Percentiles rank a stretch among this genome's conserved stretches.
These are phyloP conservation scores for Monosporascus sp. DNA, from an alignment of 2,329 filamentous ascomycete genomes.

Conservation along the genomic window DNA sequence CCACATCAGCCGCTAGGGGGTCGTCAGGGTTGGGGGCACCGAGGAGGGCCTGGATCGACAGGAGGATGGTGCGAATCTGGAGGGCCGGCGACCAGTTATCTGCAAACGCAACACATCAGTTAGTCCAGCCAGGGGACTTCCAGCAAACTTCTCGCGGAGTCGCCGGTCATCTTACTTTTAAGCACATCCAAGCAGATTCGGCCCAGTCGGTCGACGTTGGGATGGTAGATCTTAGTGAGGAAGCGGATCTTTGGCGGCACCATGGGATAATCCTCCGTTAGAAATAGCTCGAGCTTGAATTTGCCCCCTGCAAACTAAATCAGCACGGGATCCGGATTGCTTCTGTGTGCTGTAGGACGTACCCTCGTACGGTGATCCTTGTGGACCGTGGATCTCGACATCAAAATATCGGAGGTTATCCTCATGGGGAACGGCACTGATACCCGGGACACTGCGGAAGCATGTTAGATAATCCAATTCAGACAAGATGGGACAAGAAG, in stretches of 20 bases:
- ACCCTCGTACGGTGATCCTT: slow-evolving; percentile 94
- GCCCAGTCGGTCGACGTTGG: slow-evolving; percentile 96
- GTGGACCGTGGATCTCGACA: slow-evolving; percentile 89
- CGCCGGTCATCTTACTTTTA: slow-evolving; percentile 63
- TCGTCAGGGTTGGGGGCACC: slow-evolving; percentile 97
- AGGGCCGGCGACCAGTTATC: slow-evolving; percentile 98
- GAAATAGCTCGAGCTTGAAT: slow-evolving; percentile 95
- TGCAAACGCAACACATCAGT: slow-evolving; percentile 29
- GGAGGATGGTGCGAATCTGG: slow-evolving; percentile 96
- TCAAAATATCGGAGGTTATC: slow-evolving; percentile 98
- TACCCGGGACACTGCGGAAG: slow-evolving; percentile 74
- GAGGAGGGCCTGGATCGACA: slow-evolving; percentile 94
- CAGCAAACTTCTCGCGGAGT: too few relatives aligned
- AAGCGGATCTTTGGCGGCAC: slow-evolving; percentile 98
- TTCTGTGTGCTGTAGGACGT: slow-evolving; percentile 16
- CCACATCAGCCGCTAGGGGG: slow-evolving; percentile 95
- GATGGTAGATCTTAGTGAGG: slow-evolving; percentile 98
- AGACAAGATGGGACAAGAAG: neutral
- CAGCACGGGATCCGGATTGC: neutral
- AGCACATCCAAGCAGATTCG: slow-evolving; percentile 95
- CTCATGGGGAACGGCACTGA: slow-evolving; percentile 91
- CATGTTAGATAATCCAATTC: neutral
- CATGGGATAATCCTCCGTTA: slow-evolving; percentile 99
- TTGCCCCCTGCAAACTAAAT: slow-evolving; percentile 54
- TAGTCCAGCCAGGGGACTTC: too few relatives aligned